phyloP scores from a whole-genome alignment of 2,329 filamentous ascomycete species.

The Cladosporium velox region DNA sequence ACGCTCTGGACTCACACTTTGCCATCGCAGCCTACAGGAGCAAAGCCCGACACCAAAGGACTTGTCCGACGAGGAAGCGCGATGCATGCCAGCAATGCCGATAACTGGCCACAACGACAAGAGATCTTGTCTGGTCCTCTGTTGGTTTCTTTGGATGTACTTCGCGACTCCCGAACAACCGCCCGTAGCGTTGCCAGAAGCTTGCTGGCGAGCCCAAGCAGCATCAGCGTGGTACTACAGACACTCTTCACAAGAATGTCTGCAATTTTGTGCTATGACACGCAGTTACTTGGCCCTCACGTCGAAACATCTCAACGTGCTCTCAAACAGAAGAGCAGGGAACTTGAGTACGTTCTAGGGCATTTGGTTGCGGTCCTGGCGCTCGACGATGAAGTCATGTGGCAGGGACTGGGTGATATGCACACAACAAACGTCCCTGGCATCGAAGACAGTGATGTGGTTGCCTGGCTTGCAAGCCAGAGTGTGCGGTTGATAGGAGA shows the following conservation, averaged over 20 bases:
- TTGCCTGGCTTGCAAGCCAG: conserved; percentile 28
- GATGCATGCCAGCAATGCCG: conserved; percentile 48
- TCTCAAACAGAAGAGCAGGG: conserved; percentile 45
- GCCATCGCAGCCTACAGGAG: conserved; percentile 30
- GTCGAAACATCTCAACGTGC: not conserved
- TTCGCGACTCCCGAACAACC: conserved; percentile 72
- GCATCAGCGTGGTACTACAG: conserved; percentile 51
- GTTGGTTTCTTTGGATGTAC: conserved; percentile 76
- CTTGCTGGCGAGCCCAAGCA: conserved; percentile 71
- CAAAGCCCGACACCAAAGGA: conserved; percentile 24
- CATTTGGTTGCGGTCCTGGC: conserved; percentile 72
- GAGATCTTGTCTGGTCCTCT: conserved; percentile 78
- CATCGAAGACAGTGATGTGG: conserved; percentile 22
- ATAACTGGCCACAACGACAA: conserved; percentile 45
- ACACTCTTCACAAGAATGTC: conserved; percentile 30
- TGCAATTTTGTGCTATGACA: conserved; percentile 19
- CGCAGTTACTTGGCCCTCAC: not conserved
- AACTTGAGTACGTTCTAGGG: conserved; percentile 75
- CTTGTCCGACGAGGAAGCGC: conserved; percentile 19
- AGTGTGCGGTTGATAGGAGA: conserved; percentile 27
- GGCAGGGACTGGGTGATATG: conserved; percentile 29
- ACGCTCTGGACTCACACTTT: conserved; percentile 79
- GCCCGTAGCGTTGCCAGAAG: conserved; percentile 74
- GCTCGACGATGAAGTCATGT: conserved; percentile 49
- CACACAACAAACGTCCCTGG: not conserved